These are phyloP conservation scores for Phragmites australis DNA, from an alignment of 176 grass and related monocot species.

Conservation along the genomic window DNA sequence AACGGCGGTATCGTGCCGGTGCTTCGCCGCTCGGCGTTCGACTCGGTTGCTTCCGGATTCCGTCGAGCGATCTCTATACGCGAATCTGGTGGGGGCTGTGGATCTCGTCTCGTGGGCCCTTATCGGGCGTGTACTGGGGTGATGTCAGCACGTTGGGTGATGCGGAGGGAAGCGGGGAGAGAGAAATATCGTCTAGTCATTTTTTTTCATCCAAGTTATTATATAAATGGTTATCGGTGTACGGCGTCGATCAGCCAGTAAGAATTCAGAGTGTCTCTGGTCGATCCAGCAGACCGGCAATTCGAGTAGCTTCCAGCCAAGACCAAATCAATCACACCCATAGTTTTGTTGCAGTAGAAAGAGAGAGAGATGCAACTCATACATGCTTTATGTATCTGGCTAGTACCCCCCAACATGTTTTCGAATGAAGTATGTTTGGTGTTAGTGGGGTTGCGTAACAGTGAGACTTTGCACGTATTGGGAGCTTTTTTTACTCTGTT, in stretches of 20 bases:
- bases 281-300: constrained; percentile 41
- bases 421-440: not conserved
- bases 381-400: constrained; percentile 4
- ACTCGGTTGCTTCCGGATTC: constrained; percentile 35
- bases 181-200: no score
- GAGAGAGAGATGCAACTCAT: not conserved
- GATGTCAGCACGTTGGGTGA: no score
- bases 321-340: no score
- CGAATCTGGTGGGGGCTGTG: constrained; percentile 28
- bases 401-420: not conserved
- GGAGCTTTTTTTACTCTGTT: not conserved
- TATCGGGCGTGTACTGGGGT: no score
- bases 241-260: constrained; percentile 54
- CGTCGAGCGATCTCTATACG: constrained; percentile 34
- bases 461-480: not conserved
- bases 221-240: no score
- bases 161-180: no score
- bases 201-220: no score
- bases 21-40: constrained; percentile 22
- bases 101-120: not conserved
- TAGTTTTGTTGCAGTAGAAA: not conserved
- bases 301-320: not conserved
- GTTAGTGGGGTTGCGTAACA: not conserved
- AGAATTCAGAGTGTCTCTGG: constrained; percentile 53
- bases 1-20: constrained; percentile 13